These are phyloP conservation scores for Neurospora cerealis DNA, from an alignment of 495 filamentous ascomycete genomes.

Conservation along the genomic window DNA sequence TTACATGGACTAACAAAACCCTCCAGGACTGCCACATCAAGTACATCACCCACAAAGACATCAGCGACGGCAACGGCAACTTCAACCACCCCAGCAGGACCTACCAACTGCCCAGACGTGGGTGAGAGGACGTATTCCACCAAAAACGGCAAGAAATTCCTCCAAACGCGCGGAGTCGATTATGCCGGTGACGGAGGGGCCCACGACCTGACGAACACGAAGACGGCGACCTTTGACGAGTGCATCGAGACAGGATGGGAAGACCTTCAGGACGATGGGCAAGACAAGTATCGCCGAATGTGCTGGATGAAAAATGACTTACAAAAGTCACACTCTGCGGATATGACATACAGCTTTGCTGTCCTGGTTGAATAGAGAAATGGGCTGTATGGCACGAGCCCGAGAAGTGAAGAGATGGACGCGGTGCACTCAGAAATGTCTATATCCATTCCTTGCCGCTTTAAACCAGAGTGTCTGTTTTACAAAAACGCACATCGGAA, in stretches of 20 bases:
- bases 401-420: neutral
- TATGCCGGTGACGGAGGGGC: conserved; percentile 10
- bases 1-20: neutral
- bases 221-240: conserved; percentile 7
- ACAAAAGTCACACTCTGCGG: conserved; percentile 7
- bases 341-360: conserved; percentile 10
- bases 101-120: conserved; percentile 3
- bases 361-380: neutral
- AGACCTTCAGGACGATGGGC: neutral
- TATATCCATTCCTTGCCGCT: no score
- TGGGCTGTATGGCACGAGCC: neutral
- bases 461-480: neutral
- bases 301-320: conserved; percentile 18
- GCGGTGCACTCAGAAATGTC: neutral
- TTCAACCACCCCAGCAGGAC: neutral
- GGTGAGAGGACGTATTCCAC: conserved; percentile 3
- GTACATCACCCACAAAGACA: neutral
- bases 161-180: conserved; percentile 13
- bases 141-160: conserved; percentile 7
- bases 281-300: neutral
- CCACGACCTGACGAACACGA: conserved; percentile 3
- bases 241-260: conserved; percentile 18
- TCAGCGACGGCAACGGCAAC: neutral
- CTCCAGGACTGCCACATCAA: neutral
- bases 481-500: neutral